Conservation (phyloP, 2,329 filamentous ascomycete genomes). For the Xylariaceae sp. region DNA sequence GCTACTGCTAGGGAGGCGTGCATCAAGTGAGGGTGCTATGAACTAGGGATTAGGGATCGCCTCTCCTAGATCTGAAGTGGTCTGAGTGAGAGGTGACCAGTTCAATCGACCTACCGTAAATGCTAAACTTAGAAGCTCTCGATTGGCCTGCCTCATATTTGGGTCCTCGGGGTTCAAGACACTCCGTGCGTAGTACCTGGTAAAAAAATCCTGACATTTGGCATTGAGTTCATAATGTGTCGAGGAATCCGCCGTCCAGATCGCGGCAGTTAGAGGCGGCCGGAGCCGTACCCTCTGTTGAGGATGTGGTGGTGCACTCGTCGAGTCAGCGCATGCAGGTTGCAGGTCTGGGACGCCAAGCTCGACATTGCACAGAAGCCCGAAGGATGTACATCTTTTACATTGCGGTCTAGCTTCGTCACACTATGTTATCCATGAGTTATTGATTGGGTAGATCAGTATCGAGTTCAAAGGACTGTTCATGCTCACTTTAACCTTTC, state of each 20-base stretch:
- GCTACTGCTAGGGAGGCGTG: conserved; percentile 43
- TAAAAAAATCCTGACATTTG: conserved; percentile 40
- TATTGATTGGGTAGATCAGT: not conserved
- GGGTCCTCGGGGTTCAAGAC: conserved; percentile 36
- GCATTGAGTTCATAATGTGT: conserved; percentile 34
- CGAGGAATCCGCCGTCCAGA: conserved; percentile 26
- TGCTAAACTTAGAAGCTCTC: conserved; percentile 34
- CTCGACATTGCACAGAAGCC: conserved; percentile 42
- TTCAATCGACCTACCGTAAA: conserved; percentile 33
- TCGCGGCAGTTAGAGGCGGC: conserved; percentile 20
- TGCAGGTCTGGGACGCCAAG: conserved; percentile 36
- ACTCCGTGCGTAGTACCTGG: conserved; percentile 36
- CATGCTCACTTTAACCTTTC: conserved; percentile 43
- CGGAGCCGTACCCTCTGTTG: conserved; percentile 19
- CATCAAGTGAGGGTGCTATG: conserved; percentile 42
- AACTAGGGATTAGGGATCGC: conserved; percentile 10
- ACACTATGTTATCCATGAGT: conserved; percentile 32
- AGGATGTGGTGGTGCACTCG: conserved; percentile 13
- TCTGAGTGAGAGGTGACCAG: not conserved
- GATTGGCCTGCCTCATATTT: conserved; percentile 36
- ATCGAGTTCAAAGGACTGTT: not conserved
- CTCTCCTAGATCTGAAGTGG: not conserved
- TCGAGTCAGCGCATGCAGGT: conserved; percentile 25
- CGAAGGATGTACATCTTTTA: conserved; percentile 39
- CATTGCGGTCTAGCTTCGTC: conserved; percentile 44